These are phyloP conservation scores for Blakeslea trispora DNA, from an alignment of 371 early-diverging fungal genomes.

Conservation along the genomic window DNA sequence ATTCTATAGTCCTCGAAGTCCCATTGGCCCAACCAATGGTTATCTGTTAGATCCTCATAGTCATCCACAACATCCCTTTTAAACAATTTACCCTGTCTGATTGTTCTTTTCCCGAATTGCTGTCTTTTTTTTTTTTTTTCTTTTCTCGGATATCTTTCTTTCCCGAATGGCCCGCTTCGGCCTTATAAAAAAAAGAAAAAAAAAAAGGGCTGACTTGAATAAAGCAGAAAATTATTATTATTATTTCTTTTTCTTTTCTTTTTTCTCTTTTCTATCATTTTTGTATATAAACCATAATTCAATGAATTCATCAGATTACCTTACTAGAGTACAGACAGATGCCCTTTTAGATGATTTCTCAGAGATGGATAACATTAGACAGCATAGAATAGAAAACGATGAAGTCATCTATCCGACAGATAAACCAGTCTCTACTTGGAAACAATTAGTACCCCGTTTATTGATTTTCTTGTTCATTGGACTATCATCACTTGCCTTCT, in stretches of 20 bases:
- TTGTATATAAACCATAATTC: background rate
- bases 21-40: slow-evolving; percentile 9
- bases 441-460: slow-evolving; percentile 34
- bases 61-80: slow-evolving; percentile 6
- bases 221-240: no score
- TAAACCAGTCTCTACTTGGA: slow-evolving; percentile 22
- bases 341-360: slow-evolving; percentile 4
- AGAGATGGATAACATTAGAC: slow-evolving; percentile 12
- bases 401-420: slow-evolving; percentile 28
- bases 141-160: no score
- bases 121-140: no score
- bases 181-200: no score
- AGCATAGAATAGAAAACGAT: slow-evolving; percentile 24
- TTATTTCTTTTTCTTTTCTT: background rate
- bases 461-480: slow-evolving; percentile 36
- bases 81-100: no score
- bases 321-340: background rate
- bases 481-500: slow-evolving; percentile 35
- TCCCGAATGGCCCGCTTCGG: no score
- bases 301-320: slow-evolving; percentile 1
- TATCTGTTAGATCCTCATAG: slow-evolving; percentile 10
- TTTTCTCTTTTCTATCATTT: background rate
- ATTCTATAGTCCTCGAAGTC: slow-evolving; percentile 24
- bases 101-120: no score
- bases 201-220: no score